Evolutionary conservation across 1,284 basidiomycete genomes (phyloP), one percentile per base, ranked within the genome.

Genomic region (Fomitiporia mediterranea): DNA sequence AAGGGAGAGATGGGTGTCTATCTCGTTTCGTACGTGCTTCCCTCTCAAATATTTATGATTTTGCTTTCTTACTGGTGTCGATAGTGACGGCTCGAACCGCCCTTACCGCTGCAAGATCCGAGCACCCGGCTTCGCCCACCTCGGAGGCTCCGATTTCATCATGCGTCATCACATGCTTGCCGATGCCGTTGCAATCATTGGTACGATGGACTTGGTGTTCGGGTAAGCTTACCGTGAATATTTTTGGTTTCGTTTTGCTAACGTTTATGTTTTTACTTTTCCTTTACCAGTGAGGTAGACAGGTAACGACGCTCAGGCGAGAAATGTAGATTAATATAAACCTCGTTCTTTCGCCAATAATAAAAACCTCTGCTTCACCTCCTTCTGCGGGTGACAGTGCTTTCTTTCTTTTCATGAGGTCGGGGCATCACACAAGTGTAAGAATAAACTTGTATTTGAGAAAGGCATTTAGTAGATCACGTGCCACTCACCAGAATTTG

Each of bases 1-100:
- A 99, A 99, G 77, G 95, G 95, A 60, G 94, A 98, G 76, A 98
- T 98, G 95, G 94, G 80, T 62, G 94, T 98, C 54, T 97, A 94
- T 74, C 84, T 97, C 53, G 92, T 97, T 59, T 95, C 92, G 80
- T 88, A 63, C 63, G 82, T 78, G 4, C 52, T 38, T 28, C 39
- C 25, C 28, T 25, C n/a, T 28, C 30, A 23, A n/a, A 38, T 55
- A 17, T 32, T 13, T 34, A 37, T 23, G 13, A 15, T 53, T 27
- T 19, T 23, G 49, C 19, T 38, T 8, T 44, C n/a, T 32, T 23
- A 9, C 21, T 53, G 49, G 23, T 32, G 47, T 42, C 52, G 49
- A 6, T 59, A 89, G 86, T 62, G 94, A 96, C 70, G 93, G 94
- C 56, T 82, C 89, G 13, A 94, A 96, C 74, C 81, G 94, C 37